Evolutionary conservation across 805 yeast genomes (phyloP).

Genomic region (Candida nitratophila): DNA sequence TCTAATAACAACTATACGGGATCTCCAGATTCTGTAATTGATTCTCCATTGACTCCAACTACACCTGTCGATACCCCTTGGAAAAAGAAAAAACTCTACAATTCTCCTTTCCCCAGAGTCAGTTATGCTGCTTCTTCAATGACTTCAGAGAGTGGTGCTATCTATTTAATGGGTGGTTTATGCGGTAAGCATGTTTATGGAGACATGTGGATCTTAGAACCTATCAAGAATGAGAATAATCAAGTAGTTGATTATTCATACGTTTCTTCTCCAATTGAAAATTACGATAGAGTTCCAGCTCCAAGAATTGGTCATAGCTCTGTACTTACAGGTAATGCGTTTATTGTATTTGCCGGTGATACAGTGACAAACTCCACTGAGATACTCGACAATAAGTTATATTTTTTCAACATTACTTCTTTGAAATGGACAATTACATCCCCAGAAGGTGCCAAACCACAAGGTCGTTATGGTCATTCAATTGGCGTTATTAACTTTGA

Average conservation of each 20-base stretch:
- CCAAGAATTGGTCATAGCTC: constrained; percentile 97
- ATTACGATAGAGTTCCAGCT: constrained; percentile 77
- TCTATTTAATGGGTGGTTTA: constrained; percentile 91
- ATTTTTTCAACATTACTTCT: constrained; percentile 75
- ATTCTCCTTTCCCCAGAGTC: constrained; percentile 91
- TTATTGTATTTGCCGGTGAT: constrained; percentile 94
- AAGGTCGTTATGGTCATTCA: constrained; percentile 93
- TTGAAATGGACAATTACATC: constrained; percentile 74
- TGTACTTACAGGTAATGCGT: constrained; percentile 89
- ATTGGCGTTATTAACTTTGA: constrained; percentile 66
- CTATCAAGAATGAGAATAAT: constrained; percentile 23
- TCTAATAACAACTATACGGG: neutral
- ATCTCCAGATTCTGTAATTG: neutral
- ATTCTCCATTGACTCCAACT: neutral
- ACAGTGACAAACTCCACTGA: constrained; percentile 74
- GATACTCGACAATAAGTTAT: constrained; percentile 81
- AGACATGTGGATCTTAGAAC: constrained; percentile 85
- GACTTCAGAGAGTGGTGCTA: constrained; percentile 72
- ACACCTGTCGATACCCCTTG: constrained; percentile 42
- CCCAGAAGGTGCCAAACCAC: constrained; percentile 69
- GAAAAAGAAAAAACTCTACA: constrained; percentile 53
- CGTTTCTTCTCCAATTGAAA: constrained; percentile 51
- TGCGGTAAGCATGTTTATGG: constrained; percentile 90
- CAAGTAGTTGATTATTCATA: constrained; percentile 26
- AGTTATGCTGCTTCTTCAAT: constrained; percentile 81